Percentiles rank a stretch among this genome's conserved stretches.
phyloP scores from a whole-genome alignment of 108 stramenopile species.

The Nitzschia sp. region DNA sequence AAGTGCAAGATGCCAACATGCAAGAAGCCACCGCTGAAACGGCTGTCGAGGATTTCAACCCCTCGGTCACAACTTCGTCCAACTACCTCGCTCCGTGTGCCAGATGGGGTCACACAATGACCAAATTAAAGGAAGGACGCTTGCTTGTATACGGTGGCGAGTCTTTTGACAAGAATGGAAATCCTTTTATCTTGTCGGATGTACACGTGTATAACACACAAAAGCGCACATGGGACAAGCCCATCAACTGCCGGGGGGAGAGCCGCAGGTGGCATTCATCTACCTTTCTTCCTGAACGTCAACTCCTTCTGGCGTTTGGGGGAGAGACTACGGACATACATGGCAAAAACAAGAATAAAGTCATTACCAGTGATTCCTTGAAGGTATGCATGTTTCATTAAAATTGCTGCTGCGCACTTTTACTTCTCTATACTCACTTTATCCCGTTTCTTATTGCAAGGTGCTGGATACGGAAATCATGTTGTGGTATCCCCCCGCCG shows the following conservation, averaged over 20 bases:
- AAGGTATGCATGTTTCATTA: slow-evolving; percentile 11
- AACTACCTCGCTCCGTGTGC: slow-evolving; percentile 42
- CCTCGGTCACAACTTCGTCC: background rate
- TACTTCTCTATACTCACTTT: no score
- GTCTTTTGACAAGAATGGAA: slow-evolving; percentile 41
- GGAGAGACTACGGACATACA: slow-evolving; percentile 48
- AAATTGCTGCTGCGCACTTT: no score
- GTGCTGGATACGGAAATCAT: slow-evolving; percentile 84
- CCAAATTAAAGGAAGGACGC: slow-evolving; percentile 61
- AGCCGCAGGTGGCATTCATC: slow-evolving; percentile 79
- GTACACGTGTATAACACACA: slow-evolving; percentile 59
- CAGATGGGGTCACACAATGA: slow-evolving; percentile 85
- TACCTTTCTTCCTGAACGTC: slow-evolving; percentile 73
- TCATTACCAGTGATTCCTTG: slow-evolving; percentile 24
- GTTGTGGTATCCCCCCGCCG: slow-evolving; percentile 54
- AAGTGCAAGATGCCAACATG: no score
- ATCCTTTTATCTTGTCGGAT: slow-evolving; percentile 51
- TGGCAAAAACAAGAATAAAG: slow-evolving; percentile 25
- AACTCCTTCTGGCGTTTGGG: slow-evolving; percentile 78
- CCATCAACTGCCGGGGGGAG: slow-evolving; percentile 68
- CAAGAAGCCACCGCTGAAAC: background rate
- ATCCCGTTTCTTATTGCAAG: slow-evolving; percentile 21
- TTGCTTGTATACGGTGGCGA: slow-evolving; percentile 84
- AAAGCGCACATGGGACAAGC: slow-evolving; percentile 57
- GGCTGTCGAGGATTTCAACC: background rate